Evolutionary conservation across 176 grass and related monocot genomes (phyloP).

Genomic region (Triticum aestivum): IWGSC_CS_RefSeq_v2.1 NC_057814.1:614319617-614320116

Average conservation of each 20-base stretch:
- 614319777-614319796: no score
- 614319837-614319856: constrained; percentile 68
- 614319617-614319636: constrained; percentile 19
- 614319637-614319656: constrained; percentile 53
- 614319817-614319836: background rate
- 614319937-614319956: background rate
- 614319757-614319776: no score
- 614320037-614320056: background rate
- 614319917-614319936: constrained; percentile 51
- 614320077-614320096: background rate
- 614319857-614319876: constrained; percentile 63
- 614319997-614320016: background rate
- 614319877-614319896: constrained; percentile 74
- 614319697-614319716: constrained; percentile 30
- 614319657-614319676: constrained; percentile 87
- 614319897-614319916: constrained; percentile 74
- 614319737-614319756: no score
- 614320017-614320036: background rate
- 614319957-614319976: background rate
- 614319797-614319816: no score
- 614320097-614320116: background rate
- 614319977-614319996: background rate
- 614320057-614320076: background rate
- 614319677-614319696: constrained; percentile 81
- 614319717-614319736: no score